Evolutionary conservation across 345 rosid genomes (phyloP).

Genomic region (Sisymbrium altissimum): DNA sequence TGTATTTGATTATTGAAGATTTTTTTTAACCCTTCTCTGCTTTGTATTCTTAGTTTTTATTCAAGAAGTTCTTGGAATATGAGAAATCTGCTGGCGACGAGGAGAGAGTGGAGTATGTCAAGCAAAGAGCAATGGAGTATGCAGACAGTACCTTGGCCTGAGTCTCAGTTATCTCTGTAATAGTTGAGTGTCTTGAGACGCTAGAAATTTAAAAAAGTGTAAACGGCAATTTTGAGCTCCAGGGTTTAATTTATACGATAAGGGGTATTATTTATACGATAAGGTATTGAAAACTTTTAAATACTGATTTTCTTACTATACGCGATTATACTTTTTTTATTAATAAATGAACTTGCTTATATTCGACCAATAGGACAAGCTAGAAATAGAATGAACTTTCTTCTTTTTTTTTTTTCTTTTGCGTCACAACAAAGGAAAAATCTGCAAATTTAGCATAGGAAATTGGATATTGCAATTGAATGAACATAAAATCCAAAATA

Average conservation of each 20-base stretch:
- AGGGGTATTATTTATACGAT: neutral
- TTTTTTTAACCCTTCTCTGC: neutral
- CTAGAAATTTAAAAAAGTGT: neutral
- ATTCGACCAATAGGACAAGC: too few relatives aligned
- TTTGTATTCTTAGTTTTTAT: constrained; percentile 62
- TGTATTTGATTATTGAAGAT: neutral
- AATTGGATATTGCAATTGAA: too few relatives aligned
- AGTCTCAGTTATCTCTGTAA: neutral
- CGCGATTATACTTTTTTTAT: neutral
- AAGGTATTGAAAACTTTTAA: neutral
- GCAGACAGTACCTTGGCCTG: constrained; percentile 51
- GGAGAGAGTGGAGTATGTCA: constrained; percentile 61
- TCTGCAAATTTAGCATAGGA: too few relatives aligned
- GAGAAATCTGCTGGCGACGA: constrained; percentile 67
- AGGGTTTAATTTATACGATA: neutral
- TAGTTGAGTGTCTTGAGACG: neutral
- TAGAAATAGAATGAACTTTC: too few relatives aligned
- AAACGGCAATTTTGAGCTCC: neutral
- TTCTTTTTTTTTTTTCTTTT: too few relatives aligned
- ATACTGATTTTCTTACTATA: neutral
- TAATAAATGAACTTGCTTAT: neutral
- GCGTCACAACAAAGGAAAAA: too few relatives aligned
- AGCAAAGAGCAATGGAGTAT: constrained; percentile 79
- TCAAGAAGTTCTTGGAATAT: constrained; percentile 77
- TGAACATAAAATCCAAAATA: too few relatives aligned